These are phyloP conservation scores for Chaetomium sp. DNA, from an alignment of 2,329 filamentous ascomycete genomes.

Conservation along the genomic window DNA sequence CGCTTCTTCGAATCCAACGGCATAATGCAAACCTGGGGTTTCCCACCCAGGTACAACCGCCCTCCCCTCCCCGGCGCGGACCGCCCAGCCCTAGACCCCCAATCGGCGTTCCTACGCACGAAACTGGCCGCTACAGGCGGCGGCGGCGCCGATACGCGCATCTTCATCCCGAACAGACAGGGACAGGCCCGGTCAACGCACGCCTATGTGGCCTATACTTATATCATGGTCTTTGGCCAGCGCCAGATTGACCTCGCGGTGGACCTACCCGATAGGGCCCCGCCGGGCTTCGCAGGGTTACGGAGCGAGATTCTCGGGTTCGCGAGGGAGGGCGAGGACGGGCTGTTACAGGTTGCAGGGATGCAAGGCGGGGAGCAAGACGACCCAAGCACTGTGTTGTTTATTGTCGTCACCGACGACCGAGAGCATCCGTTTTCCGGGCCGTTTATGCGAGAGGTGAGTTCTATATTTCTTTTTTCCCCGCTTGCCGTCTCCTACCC, in stretches of 20 bases:
- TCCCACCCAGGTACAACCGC: slow-evolving; percentile 1
- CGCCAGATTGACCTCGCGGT: not conserved
- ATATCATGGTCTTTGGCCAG: slow-evolving; percentile 13
- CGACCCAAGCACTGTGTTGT: not conserved
- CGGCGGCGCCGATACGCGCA: not conserved
- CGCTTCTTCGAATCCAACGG: slow-evolving; percentile 6
- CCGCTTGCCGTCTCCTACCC: too few species aligned
- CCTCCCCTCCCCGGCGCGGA: not conserved
- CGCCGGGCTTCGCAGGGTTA: slow-evolving; percentile 9
- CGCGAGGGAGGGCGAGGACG: not conserved
- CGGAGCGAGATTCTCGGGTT: slow-evolving; percentile 10
- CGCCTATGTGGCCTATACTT: slow-evolving; percentile 14
- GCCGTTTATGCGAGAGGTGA: slow-evolving; percentile 9
- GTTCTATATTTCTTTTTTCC: too few species aligned
- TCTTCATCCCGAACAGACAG: slow-evolving; percentile 8
- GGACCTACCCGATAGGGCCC: slow-evolving; percentile 7
- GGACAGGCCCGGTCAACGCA: not conserved
- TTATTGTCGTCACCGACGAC: slow-evolving; percentile 1
- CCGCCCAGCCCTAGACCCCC: not conserved
- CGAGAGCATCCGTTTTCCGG: slow-evolving; percentile 1
- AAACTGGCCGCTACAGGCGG: not conserved
- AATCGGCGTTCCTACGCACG: not conserved
- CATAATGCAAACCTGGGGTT: not conserved
- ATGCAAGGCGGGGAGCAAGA: slow-evolving; percentile 1
- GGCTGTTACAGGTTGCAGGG: not conserved